Evolutionary conservation across 352 stramenopile species (phyloP).

Genomic region (Peronospora farinosa): DNA sequence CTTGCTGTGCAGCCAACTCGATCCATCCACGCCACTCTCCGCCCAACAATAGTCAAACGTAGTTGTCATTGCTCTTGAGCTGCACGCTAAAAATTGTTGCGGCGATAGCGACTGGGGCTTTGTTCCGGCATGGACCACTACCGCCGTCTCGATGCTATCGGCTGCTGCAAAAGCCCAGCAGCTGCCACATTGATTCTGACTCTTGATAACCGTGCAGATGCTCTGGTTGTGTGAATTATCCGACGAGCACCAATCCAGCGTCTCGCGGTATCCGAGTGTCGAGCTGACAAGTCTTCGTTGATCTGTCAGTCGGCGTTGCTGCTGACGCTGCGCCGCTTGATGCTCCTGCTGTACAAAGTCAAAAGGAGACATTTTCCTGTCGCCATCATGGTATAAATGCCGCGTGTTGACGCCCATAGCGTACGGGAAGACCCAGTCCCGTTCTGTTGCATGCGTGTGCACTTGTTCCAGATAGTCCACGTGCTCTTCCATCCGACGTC

Average conservation of each 20-base stretch:
- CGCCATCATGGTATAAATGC: constrained; percentile 54
- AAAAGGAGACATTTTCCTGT: constrained; percentile 28
- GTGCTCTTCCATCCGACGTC: constrained; percentile 49
- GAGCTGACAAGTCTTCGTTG: constrained; percentile 10
- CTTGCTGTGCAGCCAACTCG: constrained; percentile 50
- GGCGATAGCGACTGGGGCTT: constrained; percentile 54
- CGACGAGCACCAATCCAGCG: constrained; percentile 68
- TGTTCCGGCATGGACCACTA: constrained; percentile 40
- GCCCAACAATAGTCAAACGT: constrained; percentile 83
- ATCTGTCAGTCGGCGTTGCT: constrained; percentile 14
- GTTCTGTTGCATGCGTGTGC: constrained; percentile 33
- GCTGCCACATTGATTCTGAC: constrained; percentile 72
- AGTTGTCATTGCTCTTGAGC: constrained; percentile 50
- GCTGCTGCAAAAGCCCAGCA: constrained; percentile 79
- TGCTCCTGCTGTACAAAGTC: constrained; percentile 61
- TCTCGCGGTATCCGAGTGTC: constrained; percentile 26
- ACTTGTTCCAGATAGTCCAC: constrained; percentile 68
- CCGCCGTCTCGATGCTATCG: constrained; percentile 71
- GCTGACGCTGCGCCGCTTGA: constrained; percentile 34
- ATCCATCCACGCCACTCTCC: constrained; percentile 33
- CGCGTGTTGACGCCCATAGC: constrained; percentile 56
- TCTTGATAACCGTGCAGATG: constrained; percentile 72
- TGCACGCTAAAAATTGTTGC: constrained; percentile 78
- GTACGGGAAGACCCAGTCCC: constrained; percentile 52
- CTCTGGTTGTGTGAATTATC: constrained; percentile 59